Percentiles rank a stretch among this genome's conserved stretches.
Evolutionary conservation across 306 rosid species (phyloP).

Genomic region (Nissolia schottii): DNA sequence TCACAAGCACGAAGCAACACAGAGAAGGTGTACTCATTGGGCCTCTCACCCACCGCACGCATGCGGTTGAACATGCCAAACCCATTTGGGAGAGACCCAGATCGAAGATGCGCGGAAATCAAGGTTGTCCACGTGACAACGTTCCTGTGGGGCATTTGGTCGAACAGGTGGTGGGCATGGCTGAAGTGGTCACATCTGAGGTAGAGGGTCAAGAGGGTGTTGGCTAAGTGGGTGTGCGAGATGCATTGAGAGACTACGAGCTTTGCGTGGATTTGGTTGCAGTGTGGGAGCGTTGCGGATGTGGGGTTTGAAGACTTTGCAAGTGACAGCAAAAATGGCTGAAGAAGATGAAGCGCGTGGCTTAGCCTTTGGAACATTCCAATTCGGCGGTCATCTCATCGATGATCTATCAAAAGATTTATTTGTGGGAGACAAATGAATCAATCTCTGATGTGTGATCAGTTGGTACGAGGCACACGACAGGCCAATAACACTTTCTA

Average conservation of each 20-base stretch:
- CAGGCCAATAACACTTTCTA: no score
- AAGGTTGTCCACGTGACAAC: conserved; percentile 55
- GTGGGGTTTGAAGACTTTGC: conserved; percentile 23
- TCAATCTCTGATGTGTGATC: no score
- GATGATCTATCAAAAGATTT: neutral
- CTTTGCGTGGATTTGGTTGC: conserved; percentile 47
- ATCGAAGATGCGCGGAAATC: conserved; percentile 38
- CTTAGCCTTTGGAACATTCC: conserved; percentile 21
- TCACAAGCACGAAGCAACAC: conserved; percentile 40
- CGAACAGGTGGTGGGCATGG: conserved; percentile 40
- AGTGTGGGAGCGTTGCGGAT: conserved; percentile 28
- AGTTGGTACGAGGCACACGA: no score
- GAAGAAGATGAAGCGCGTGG: neutral
- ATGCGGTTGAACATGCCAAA: conserved; percentile 36
- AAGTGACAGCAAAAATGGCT: conserved; percentile 28
- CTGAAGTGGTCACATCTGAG: conserved; percentile 26
- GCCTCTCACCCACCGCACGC: conserved; percentile 38
- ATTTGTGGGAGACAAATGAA: no score
- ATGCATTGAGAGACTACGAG: conserved; percentile 38
- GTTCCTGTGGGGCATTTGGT: conserved; percentile 42
- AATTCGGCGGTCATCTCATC: neutral
- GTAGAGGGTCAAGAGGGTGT: conserved; percentile 37
- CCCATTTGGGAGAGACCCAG: conserved; percentile 35
- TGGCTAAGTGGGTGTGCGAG: conserved; percentile 38
- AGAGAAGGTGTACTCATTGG: conserved; percentile 47